Evolutionary conservation across 2,329 filamentous ascomycete species (phyloP), one percentile per base, ranked within the genome.

Genomic region (Fusarium goolgardi): DNA sequence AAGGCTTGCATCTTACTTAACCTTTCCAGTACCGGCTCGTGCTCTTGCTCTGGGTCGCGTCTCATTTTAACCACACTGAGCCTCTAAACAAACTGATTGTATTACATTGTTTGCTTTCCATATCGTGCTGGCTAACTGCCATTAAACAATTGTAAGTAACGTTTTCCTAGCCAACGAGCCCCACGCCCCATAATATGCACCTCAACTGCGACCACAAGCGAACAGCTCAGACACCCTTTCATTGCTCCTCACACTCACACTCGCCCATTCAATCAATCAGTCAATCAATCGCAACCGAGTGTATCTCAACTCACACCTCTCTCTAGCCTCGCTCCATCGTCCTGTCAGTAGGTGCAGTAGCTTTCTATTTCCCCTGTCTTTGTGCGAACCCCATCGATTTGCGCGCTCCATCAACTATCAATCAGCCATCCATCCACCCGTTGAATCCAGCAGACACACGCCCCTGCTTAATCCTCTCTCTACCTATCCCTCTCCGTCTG

Each of bases 221-320:
- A 74, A 75, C 74, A 76, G 70, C 74, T 73, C 74, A 75, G 74
- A 76, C 74, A 75, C 74, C 71, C 71, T 72, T 73, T 67, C 52
- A 55, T 50, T 55, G 47, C 43, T 63, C 43, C 43, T 58, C 51
- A 52, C 41, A 52, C 45, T 59, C 61, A 55, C 58, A 44, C 60
- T 66, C 55, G 55, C 58, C 59, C 58, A 29, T 55, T 44, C 20
- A 34, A 49, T 67, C 49, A 51, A 29, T 40, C 27, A 34, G 16
- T 20, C 20, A 31, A 34, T 65, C 47, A 50, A 55, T 50, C 50
- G 43, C 56, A 55, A 55, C 46, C 46, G 52, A 64, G 39, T 35
- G 37, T 55, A 35, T 50, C 47, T 39, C 58, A 55, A 50, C 56
- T 56, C 60, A 60, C 61, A 41, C 59, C 62, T 64, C 47, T 31